phyloP scores from a whole-genome alignment of 2,329 filamentous ascomycete species.

The Phialocephala subalpina region DNA sequence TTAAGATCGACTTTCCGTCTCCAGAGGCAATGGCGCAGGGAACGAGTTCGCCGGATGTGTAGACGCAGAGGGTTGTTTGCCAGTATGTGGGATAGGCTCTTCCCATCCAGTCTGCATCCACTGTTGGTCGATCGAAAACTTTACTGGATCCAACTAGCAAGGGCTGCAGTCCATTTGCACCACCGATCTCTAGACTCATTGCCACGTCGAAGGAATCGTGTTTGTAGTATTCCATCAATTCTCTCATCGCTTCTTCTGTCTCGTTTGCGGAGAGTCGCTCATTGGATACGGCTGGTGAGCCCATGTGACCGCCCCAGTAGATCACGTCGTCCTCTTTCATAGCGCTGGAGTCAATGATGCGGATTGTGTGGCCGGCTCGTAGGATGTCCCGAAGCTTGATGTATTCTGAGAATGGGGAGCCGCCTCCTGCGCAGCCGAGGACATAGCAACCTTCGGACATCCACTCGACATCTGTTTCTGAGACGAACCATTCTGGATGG shows the following conservation, averaged over 20 bases:
- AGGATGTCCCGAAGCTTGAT: conserved; percentile 61
- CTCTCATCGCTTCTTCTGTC: conserved; percentile 47
- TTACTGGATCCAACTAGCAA: conserved; percentile 39
- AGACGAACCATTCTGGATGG: conserved; percentile 60
- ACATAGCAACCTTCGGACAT: conserved; percentile 66
- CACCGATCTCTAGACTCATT: conserved; percentile 53
- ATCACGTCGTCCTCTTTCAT: conserved; percentile 59
- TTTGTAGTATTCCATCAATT: conserved; percentile 45
- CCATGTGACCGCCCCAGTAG: conserved; percentile 63
- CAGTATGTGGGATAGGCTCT: conserved; percentile 54
- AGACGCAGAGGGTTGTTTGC: conserved; percentile 54
- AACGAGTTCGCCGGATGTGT: conserved; percentile 48
- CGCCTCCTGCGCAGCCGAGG: conserved; percentile 66
- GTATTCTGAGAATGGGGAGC: conserved; percentile 59
- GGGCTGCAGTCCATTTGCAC: conserved; percentile 47
- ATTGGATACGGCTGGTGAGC: conserved; percentile 67
- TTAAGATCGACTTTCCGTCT: conserved; percentile 50
- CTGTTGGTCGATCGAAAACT: conserved; percentile 46
- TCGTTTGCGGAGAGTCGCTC: conserved; percentile 56
- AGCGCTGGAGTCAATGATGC: conserved; percentile 58
- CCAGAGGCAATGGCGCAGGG: conserved; percentile 55
- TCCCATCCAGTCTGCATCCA: conserved; percentile 56
- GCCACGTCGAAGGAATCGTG: conserved; percentile 44
- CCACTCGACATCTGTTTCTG: conserved; percentile 62
- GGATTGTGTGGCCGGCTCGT: conserved; percentile 56